These are phyloP conservation scores for Cornus controversa DNA, from an alignment of 148 eudicot species.

Conservation along the genomic window DNA sequence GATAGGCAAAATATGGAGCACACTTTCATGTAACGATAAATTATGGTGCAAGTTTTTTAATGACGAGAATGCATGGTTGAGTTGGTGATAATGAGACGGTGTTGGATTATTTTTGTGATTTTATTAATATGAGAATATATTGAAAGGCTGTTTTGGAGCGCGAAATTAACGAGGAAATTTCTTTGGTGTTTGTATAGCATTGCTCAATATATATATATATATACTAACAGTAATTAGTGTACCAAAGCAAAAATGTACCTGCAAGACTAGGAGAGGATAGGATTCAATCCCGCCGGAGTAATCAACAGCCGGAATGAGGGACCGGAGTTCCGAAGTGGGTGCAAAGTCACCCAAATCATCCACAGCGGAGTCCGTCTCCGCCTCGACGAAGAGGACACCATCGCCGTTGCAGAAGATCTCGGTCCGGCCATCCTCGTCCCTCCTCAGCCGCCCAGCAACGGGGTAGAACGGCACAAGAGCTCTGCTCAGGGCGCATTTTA, in stretches of 20 bases:
- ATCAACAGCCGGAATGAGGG: conserved; percentile 48
- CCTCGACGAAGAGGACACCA: conserved; percentile 51
- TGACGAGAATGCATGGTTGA: too few relatives aligned
- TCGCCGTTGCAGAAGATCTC: conserved; percentile 50
- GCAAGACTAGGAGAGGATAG: conserved; percentile 37
- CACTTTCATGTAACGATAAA: too few relatives aligned
- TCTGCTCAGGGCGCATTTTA: conserved; percentile 34
- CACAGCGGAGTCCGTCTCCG: conserved; percentile 28
- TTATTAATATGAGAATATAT: too few relatives aligned
- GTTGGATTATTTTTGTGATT: too few relatives aligned
- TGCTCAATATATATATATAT: too few relatives aligned
- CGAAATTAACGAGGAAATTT: too few relatives aligned
- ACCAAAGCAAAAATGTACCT: conserved; percentile 21
- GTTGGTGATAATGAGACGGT: too few relatives aligned
- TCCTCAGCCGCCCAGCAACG: conserved; percentile 41
- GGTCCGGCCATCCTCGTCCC: conserved; percentile 43
- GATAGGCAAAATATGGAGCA: too few relatives aligned
- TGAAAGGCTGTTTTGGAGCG: too few relatives aligned
- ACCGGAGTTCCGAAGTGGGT: conserved; percentile 40
- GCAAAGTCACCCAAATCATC: conserved; percentile 52
- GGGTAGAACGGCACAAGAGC: conserved; percentile 48
- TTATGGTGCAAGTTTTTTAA: too few relatives aligned
- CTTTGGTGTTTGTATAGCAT: too few relatives aligned
- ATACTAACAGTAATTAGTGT: too few relatives aligned
- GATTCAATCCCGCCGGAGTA: conserved; percentile 33